Evolutionary conservation across 129 eudicot genomes (phyloP).

Genomic region (Pseudognaphalium luteoalbum): DNA sequence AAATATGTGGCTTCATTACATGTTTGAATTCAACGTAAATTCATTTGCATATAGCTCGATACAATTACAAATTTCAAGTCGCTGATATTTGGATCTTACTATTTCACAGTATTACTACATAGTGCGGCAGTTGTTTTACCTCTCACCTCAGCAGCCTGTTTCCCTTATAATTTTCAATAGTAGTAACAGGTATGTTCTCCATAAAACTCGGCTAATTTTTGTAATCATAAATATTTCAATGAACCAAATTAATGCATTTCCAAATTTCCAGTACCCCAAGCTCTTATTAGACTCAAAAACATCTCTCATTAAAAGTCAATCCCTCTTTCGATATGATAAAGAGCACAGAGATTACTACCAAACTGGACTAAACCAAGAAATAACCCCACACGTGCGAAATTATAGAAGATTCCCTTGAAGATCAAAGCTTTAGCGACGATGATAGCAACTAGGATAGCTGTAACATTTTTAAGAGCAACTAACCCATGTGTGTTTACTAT

Average conservation of each 20-base stretch:
- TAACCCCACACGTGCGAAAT: too few species aligned
- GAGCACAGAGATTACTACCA: too few species aligned
- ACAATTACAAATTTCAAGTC: background rate
- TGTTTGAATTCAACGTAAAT: background rate
- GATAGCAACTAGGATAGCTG: background rate
- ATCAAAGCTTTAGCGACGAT: too few species aligned
- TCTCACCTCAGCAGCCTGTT: slow-evolving; percentile 21
- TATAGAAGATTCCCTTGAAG: too few species aligned
- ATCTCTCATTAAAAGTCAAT: too few species aligned
- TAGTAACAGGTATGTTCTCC: slow-evolving; percentile 10
- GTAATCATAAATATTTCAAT: background rate
- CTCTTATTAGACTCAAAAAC: too few species aligned
- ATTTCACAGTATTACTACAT: slow-evolving; percentile 20
- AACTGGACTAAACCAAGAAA: too few species aligned
- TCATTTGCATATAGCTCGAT: background rate
- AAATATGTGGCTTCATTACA: too few species aligned
- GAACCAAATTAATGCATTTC: background rate
- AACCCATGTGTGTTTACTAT: too few species aligned
- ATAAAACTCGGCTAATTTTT: background rate
- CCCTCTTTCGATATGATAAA: too few species aligned
- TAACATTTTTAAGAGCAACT: background rate
- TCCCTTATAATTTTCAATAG: slow-evolving; percentile 27
- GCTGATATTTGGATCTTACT: background rate
- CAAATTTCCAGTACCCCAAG: too few species aligned
- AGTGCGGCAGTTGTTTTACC: slow-evolving; percentile 16